Evolutionary conservation across 1,139 yeast genomes (phyloP).

Genomic region (Suhomyces panamericanus): DNA sequence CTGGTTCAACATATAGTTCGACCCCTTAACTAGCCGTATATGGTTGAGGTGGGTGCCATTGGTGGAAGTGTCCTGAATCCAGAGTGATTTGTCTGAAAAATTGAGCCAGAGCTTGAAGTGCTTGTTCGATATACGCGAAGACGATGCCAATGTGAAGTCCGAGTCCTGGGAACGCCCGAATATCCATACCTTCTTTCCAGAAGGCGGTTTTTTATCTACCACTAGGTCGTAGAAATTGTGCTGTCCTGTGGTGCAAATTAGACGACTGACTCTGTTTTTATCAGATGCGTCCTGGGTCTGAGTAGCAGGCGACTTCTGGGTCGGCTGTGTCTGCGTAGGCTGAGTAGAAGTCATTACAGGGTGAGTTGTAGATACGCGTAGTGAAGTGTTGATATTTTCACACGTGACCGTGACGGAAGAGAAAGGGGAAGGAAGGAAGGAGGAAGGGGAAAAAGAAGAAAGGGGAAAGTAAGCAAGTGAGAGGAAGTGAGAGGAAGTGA

Average conservation of each 20-base stretch:
- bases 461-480: too few species aligned
- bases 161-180: slow-evolving; percentile 78
- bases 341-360: slow-evolving; percentile 28
- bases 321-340: slow-evolving; percentile 68
- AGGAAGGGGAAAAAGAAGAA: too few species aligned
- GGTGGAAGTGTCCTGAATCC: slow-evolving; percentile 75
- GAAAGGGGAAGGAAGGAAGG: neutral
- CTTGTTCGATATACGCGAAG: slow-evolving; percentile 71
- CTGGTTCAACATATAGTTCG: slow-evolving; percentile 78
- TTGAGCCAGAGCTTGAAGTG: slow-evolving; percentile 75
- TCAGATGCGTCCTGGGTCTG: slow-evolving; percentile 31
- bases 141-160: slow-evolving; percentile 57
- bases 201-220: slow-evolving; percentile 29
- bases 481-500: neutral
- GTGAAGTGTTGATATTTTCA: neutral
- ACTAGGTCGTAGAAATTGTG: slow-evolving; percentile 43
- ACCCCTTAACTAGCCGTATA: slow-evolving; percentile 69
- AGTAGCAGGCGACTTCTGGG: slow-evolving; percentile 53
- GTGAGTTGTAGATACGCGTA: slow-evolving; percentile 1
- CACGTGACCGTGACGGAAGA: neutral
- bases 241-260: slow-evolving; percentile 72
- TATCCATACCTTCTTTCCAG: slow-evolving; percentile 56
- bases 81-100: slow-evolving; percentile 51
- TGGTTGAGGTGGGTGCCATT: slow-evolving; percentile 90
- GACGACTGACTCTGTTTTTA: slow-evolving; percentile 37